phyloP scores from a whole-genome alignment of 495 filamentous ascomycete species.

The Lepidopterella palustris region DNA sequence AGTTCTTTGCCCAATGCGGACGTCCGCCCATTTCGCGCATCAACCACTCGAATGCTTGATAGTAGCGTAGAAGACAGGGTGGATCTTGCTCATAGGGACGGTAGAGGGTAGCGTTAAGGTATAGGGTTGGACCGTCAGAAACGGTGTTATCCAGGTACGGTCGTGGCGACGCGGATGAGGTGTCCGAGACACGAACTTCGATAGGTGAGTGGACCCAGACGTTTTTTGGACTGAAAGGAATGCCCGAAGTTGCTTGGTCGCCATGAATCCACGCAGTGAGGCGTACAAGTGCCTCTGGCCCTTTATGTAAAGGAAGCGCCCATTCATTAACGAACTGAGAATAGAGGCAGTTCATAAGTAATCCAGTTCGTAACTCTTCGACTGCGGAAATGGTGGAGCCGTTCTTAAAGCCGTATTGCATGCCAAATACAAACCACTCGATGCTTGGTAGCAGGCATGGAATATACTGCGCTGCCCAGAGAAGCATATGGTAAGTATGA shows the following conservation, averaged over 20 bases:
- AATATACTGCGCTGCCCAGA: slow-evolving; percentile 69
- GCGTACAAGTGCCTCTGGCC: slow-evolving; percentile 79
- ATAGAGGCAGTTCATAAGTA: slow-evolving; percentile 95
- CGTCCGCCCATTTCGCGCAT: slow-evolving; percentile 87
- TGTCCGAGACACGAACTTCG: slow-evolving; percentile 83
- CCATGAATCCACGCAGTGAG: slow-evolving; percentile 80
- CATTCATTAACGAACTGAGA: slow-evolving; percentile 97
- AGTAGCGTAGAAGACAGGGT: slow-evolving; percentile 71
- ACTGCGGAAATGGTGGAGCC: slow-evolving; percentile 61
- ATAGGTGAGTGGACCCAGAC: slow-evolving; percentile 89
- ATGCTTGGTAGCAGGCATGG: slow-evolving; percentile 76
- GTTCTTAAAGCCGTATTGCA: slow-evolving; percentile 86
- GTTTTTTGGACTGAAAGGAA: slow-evolving; percentile 72
- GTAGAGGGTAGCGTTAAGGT: slow-evolving; percentile 94
- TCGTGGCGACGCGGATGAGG: slow-evolving; percentile 51
- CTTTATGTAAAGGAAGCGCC: slow-evolving; percentile 83
- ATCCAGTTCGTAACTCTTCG: slow-evolving; percentile 68
- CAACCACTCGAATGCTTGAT: slow-evolving; percentile 89
- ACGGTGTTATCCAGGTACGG: slow-evolving; percentile 74
- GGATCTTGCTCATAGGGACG: slow-evolving; percentile 79
- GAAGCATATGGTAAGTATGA: slow-evolving; percentile 79
- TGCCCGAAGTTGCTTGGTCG: slow-evolving; percentile 48
- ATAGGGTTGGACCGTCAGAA: slow-evolving; percentile 68
- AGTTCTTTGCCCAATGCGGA: slow-evolving; percentile 98
- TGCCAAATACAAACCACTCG: slow-evolving; percentile 90